Percentiles rank a stretch among this genome's conserved stretches.
phyloP scores from a whole-genome alignment of 164 flowering plant genomes.

The Umbellularia californica region DNA sequence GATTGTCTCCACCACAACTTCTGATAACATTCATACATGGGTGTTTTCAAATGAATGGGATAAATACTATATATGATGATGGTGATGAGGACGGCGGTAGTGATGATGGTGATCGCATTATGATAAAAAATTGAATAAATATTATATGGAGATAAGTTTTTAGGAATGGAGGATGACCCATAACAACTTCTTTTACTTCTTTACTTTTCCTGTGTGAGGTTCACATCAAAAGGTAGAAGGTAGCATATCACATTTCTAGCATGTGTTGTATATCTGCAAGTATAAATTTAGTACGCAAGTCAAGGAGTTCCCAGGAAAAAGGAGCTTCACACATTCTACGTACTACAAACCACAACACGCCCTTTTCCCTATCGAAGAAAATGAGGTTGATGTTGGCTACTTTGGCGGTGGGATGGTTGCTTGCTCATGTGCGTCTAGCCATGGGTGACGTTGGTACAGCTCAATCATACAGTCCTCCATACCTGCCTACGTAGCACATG shows the following conservation, averaged over 20 bases:
- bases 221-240: not conserved
- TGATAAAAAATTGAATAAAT: not conserved
- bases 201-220: too few species aligned
- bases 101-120: not conserved
- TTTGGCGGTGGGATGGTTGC: slow-evolving; percentile 14
- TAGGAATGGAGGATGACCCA: not conserved
- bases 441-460: slow-evolving; percentile 31
- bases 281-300: not conserved
- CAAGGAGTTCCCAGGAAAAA: not conserved
- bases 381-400: slow-evolving; percentile 13
- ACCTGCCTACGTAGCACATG: slow-evolving; percentile 19
- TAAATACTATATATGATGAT: not conserved
- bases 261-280: not conserved
- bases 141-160: not conserved
- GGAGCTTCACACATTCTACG: not conserved
- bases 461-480: slow-evolving; percentile 20
- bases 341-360: too few species aligned
- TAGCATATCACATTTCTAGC: not conserved
- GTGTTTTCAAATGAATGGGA: not conserved
- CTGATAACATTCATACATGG: not conserved
- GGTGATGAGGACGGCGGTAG: not conserved
- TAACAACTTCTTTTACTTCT: not conserved
- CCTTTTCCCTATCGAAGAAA: not conserved
- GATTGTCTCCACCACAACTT: not conserved
- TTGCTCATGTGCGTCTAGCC: slow-evolving; percentile 10